These are phyloP conservation scores for Erysimum cheiranthoides DNA, from an alignment of 345 rosid species.

Conservation along the genomic window DNA sequence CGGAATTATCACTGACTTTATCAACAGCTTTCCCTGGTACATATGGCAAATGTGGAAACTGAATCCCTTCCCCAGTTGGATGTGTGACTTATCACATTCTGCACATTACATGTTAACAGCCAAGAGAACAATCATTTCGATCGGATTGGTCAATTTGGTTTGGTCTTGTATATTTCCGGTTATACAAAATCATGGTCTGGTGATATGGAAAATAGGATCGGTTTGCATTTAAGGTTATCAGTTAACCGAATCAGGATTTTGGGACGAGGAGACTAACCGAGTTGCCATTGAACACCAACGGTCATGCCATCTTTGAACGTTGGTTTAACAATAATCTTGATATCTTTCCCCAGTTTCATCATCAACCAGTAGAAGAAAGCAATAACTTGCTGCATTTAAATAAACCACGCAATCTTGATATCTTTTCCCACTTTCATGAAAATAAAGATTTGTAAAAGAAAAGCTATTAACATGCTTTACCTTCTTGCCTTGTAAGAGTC, in stretches of 20 bases:
- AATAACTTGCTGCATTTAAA: constrained; percentile 69
- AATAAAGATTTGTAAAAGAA: not conserved
- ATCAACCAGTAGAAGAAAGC: constrained; percentile 64
- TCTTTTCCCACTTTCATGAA: not conserved
- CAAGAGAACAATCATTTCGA: not conserved
- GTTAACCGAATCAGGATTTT: constrained; percentile 13
- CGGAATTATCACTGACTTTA: constrained; percentile 53
- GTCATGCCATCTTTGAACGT: constrained; percentile 68
- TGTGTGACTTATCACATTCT: constrained; percentile 69
- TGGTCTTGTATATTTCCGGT: not conserved
- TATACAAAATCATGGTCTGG: constrained; percentile 10
- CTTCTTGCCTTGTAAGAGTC: constrained; percentile 73
- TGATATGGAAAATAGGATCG: not conserved
- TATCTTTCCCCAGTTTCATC: constrained; percentile 55
- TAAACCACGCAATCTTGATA: not conserved
- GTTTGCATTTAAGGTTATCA: not conserved
- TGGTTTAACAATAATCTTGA: constrained; percentile 63
- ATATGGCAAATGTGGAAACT: constrained; percentile 69
- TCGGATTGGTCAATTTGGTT: not conserved
- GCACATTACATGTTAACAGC: constrained; percentile 20
- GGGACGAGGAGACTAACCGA: constrained; percentile 52
- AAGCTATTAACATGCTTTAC: constrained; percentile 36
- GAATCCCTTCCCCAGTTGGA: constrained; percentile 77
- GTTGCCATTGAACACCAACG: constrained; percentile 69
- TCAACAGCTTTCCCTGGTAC: constrained; percentile 69